phyloP scores from a whole-genome alignment of 2,329 filamentous ascomycete species.

The Didymellaceae sp. region DNA sequence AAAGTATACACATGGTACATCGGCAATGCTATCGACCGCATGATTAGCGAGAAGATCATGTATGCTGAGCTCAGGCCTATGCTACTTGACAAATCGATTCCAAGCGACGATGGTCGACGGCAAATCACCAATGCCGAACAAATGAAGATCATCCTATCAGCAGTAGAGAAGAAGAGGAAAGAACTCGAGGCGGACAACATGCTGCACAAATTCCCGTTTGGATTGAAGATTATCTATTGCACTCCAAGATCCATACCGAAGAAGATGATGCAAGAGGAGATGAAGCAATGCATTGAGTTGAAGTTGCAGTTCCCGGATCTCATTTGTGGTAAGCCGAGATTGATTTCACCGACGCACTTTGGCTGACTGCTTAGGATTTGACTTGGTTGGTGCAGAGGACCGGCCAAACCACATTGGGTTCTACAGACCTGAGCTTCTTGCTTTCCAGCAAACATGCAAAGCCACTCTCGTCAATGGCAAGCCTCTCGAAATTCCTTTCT shows the following conservation, averaged over 20 bases:
- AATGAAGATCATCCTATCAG: slow-evolving; percentile 57
- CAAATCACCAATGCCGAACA: slow-evolving; percentile 64
- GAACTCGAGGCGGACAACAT: slow-evolving; percentile 48
- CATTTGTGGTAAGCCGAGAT: slow-evolving; percentile 65
- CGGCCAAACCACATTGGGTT: slow-evolving; percentile 65
- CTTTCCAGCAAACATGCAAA: slow-evolving; percentile 62
- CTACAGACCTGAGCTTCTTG: slow-evolving; percentile 64
- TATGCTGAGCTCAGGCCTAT: slow-evolving; percentile 76
- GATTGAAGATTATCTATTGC: slow-evolving; percentile 75
- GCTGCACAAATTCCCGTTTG: slow-evolving; percentile 61
- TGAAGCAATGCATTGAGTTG: slow-evolving; percentile 67
- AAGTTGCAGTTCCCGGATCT: slow-evolving; percentile 64
- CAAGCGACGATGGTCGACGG: slow-evolving; percentile 60
- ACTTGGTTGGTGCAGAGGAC: slow-evolving; percentile 73
- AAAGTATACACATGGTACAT: slow-evolving; percentile 69
- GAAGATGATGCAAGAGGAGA: slow-evolving; percentile 57
- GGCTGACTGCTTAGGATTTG: slow-evolving; percentile 62
- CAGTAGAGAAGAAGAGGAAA: slow-evolving; percentile 57
- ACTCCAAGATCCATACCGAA: slow-evolving; percentile 67
- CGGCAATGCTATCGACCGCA: slow-evolving; percentile 63
- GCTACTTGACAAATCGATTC: slow-evolving; percentile 71
- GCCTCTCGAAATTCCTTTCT: slow-evolving; percentile 68
- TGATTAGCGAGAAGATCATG: slow-evolving; percentile 70
- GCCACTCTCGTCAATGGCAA: slow-evolving; percentile 22
- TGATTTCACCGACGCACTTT: background rate